Base-by-base conservation (phyloP, 2,329 filamentous ascomycete species). In the Aspergillus brunneoviolaceus region DNA sequence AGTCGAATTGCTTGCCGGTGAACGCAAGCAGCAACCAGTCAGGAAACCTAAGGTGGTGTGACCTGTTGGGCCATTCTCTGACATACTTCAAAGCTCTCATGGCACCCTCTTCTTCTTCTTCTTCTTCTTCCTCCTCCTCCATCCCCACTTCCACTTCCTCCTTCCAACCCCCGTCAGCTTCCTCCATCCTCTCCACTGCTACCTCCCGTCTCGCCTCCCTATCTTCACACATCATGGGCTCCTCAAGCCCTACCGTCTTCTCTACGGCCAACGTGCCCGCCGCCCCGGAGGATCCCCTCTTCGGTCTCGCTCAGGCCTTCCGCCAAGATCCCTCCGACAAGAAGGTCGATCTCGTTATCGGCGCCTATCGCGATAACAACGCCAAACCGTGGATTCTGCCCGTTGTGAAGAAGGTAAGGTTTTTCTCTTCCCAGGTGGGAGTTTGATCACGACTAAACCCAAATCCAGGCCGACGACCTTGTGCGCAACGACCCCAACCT, bases 371-470 rank as follows among this genome's bases (percentile, higher is more conserved):
- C 75, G 95, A 96, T 73, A 84, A 98, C 80, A 89, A 93, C 74
- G 94, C 92, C 63, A 98, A 98, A 82, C 95, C 95, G 3, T 99
- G 95, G 95, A 88, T 99, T 63, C 80, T 99, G 64, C 94, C 95
- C 21, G 94, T 98, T 2, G 94, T 98, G 63, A 96, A 92, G 81
- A 96, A 96, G 90, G 94, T 96, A 60, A 29, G 31, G 12, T 11
- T 19, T 52, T 21, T 54, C 21, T 39, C 33, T 12, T 31, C 51
- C 23, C 49, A 42, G 42, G 51, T 29, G 42, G 50, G 21, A 19
- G 31, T 59, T 33, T 61, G 52, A 27, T 48, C 16, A 10, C 9
- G 12, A 35, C 23, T 42, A 55, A 58, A 58, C 49, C 23, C 23
- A 23, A 57, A 10, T 57, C 50, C 55, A 98, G 94, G 95, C 95